Evolutionary conservation across 2,329 filamentous ascomycete species (phyloP), one percentile per base, ranked within the genome.

Genomic region (Cladosporium oxysporum): DNA sequence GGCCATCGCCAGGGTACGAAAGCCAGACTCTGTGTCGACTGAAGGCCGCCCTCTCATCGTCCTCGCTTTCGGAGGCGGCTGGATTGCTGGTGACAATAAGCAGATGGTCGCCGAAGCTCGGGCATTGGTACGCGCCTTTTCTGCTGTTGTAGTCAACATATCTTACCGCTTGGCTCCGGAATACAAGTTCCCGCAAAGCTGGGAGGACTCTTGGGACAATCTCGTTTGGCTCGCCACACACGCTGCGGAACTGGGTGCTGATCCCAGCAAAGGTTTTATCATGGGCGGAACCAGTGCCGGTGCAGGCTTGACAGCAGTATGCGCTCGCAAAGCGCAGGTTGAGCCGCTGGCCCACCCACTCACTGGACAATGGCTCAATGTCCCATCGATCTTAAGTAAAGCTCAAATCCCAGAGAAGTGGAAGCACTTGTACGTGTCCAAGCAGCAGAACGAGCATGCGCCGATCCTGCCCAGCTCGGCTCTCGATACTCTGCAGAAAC

Each of bases 131-230:
- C 50, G 62, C 23, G 31, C 65, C 12, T 68, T 49, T 28, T 47
- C 37, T 3, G 35, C 37, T 7, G 53, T 58, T 2, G 62, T 65
- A 2, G 62, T 59, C n/a, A 59, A 47, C n/a, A 35, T 49, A 6
- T 52, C 59, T 3, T 88, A 88, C 71, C 79, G 86, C n/a, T 80
- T 86, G 23, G 84, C 85, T 0, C 87, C 87, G 0, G 85, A 88
- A 72, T 68, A 87, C 69, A 83, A 84, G 0, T 88, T 80, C 71
- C 86, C 87, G 0, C 80, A 79, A 0, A 82, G 80, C 0, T 77
- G 81, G 1, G 78, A 88, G 55, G 86, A 88, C 72, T 74, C 75
- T 21, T 83, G 77, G 76, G 83, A 84, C 70, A 79, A 77, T 6
- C 66, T 84, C 52, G 72, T 80, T 71, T 84, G 81, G 81, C 74